phyloP scores from a whole-genome alignment of 495 filamentous ascomycete genomes.

The Aspergillus ostianus region DNA sequence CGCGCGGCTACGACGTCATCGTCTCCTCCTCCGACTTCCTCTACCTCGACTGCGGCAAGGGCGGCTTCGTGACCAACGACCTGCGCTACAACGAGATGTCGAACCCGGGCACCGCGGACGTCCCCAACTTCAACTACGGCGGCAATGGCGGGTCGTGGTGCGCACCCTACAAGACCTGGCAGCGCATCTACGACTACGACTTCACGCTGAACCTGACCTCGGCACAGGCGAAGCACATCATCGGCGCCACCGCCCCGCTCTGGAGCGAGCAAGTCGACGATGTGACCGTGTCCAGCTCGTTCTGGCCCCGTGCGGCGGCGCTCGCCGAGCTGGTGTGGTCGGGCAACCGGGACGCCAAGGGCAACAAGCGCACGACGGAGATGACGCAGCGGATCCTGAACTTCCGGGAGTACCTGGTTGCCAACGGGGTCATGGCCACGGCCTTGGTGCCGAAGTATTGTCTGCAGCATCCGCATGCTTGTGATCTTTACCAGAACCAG shows the following conservation, averaged over 20 bases:
- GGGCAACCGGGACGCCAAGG: constrained; percentile 48
- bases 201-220: constrained; percentile 50
- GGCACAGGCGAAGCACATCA: constrained; percentile 42
- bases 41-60: constrained; percentile 57
- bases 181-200: constrained; percentile 60
- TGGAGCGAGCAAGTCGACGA: constrained; percentile 59
- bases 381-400: constrained; percentile 57
- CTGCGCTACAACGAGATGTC: constrained; percentile 49
- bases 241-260: constrained; percentile 50
- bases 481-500: constrained; percentile 53
- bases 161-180: constrained; percentile 60
- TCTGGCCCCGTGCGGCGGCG: constrained; percentile 58
- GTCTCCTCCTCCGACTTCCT: constrained; percentile 54
- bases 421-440: constrained; percentile 49
- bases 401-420: constrained; percentile 57
- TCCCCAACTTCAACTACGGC: constrained; percentile 53
- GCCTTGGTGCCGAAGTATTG: constrained; percentile 55
- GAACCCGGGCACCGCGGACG: constrained; percentile 39
- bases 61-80: constrained; percentile 55
- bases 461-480: constrained; percentile 54
- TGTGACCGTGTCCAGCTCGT: constrained; percentile 42
- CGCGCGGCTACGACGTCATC: constrained; percentile 51
- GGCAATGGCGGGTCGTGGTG: constrained; percentile 57
- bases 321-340: constrained; percentile 55
- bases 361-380: constrained; percentile 48